Base-by-base conservation (phyloP, 208 protist species). In the Leishmania turanica region DNA sequence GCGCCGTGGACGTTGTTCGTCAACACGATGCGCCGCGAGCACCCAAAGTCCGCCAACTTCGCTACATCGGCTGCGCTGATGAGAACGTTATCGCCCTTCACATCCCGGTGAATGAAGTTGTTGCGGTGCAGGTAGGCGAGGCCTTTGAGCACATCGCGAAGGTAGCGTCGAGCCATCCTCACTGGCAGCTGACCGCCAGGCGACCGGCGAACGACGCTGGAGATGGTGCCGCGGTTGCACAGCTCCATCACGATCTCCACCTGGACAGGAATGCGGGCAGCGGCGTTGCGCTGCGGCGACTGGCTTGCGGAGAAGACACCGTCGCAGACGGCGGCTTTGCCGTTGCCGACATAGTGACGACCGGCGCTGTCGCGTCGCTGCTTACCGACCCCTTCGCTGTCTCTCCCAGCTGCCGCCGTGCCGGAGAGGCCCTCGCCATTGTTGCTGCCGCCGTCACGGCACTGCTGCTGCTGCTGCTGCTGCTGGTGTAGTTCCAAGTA, bases 41-140 rank as follows among this genome's bases (percentile, higher is more conserved):
- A 97, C 31, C 96, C 96, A 90, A 99, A 99, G 86, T 99, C 97
- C 1, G 96, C 96, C 24, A 99, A 87, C 84, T 99, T 99, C 5
- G 97, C 93, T 13, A 92, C 83, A 64, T 96, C 97, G 0, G 89
- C 75, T 0, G 84, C 81, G 70, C 82, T 89, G 65, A 98, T 92
- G 49, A 98, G 85, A 34, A 98, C 92, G 75, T 98, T 98, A 9
- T 95, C 94, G 42, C 89, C 84, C 83, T 98, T 98, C 34, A 98
- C 90, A 82, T 98, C 96, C 19, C 94, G 88, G 75, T 97, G 94
- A 58, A 95, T 90, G 75, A 98, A 91, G 69, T 90, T 88, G 70
- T 90, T 85, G 51, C 75, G 79, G 84, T 98, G 95, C 9, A 98
- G 84, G 83, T 97, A 98, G 54, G 81, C 74, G 3, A 98, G 86